phyloP scores from a whole-genome alignment of 164 flowering plant species.

The Nymphaea colorata region DNA sequence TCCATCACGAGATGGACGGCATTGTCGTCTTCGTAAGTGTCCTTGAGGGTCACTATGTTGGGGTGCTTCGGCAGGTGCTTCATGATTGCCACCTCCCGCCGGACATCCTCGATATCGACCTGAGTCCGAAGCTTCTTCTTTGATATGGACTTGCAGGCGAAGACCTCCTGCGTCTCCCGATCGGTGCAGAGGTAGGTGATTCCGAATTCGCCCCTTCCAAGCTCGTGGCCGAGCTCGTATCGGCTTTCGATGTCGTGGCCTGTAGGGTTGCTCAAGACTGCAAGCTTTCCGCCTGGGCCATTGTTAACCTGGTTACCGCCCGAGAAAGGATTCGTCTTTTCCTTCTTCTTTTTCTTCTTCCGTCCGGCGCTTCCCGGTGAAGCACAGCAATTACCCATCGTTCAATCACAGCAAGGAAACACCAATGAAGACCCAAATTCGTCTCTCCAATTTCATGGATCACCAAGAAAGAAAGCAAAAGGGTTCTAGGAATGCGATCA shows the following conservation, averaged over 20 bases:
- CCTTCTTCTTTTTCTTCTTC: conserved; percentile 22
- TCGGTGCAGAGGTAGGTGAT: conserved; percentile 73
- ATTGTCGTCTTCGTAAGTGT: conserved; percentile 71
- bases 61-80: conserved; percentile 65
- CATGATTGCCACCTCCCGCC: conserved; percentile 86
- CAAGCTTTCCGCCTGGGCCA: conserved; percentile 24
- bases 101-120: conserved; percentile 76
- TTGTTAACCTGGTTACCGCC: conserved; percentile 24
- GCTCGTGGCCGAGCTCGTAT: conserved; percentile 70
- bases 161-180: conserved; percentile 29
- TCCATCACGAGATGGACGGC: conserved; percentile 92
- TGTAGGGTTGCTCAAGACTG: conserved; percentile 52
- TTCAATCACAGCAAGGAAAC: conserved; percentile 3
- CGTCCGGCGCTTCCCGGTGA: conserved; percentile 21
- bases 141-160: conserved; percentile 77
- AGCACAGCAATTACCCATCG: conserved; percentile 83
- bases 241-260: conserved; percentile 41
- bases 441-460: not conserved
- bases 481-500: not conserved
- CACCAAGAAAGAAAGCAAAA: not conserved
- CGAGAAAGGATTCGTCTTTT: conserved; percentile 53
- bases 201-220: conserved; percentile 86
- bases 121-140: conserved; percentile 76
- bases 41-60: conserved; percentile 63
- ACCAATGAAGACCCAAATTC: not conserved